These are phyloP conservation scores for Rubia occidens DNA, from an alignment of 305 asterid genomes.

Conservation along the genomic window DNA sequence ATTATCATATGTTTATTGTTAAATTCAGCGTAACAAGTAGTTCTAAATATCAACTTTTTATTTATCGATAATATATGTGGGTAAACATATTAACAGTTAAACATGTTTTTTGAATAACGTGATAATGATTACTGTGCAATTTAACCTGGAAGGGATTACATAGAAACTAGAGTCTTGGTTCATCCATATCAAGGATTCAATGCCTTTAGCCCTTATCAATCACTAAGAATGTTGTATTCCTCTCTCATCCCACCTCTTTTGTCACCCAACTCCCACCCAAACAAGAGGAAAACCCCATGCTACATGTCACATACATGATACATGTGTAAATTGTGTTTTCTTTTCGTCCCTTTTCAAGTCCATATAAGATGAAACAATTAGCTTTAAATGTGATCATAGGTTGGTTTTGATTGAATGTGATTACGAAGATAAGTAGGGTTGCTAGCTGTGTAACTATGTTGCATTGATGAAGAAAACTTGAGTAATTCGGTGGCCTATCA, in stretches of 20 bases:
- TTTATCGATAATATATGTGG: no score
- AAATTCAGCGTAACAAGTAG: no score
- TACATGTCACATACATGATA: not conserved
- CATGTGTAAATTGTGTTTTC: not conserved
- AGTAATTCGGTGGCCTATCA: slow-evolving; percentile 11
- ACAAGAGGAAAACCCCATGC: not conserved
- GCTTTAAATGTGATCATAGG: not conserved
- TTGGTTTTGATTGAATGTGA: not conserved
- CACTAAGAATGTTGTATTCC: not conserved
- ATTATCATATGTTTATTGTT: no score
- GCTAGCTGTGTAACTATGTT: not conserved
- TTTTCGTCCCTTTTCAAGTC: not conserved
- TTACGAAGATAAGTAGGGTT: not conserved
- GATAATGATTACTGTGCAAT: no score
- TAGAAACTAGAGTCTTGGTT: not conserved
- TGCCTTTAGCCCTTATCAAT: not conserved
- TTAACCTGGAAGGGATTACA: not conserved
- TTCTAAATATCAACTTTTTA: no score
- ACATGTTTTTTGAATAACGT: no score
- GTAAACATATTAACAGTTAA: no score
- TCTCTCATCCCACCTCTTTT: slow-evolving; percentile 2
- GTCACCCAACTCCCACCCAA: not conserved
- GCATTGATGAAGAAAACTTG: no score
- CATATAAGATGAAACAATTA: not conserved
- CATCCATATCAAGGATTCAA: not conserved